Evolutionary conservation across 2,329 filamentous ascomycete species (phyloP).

Genomic region (Xylaria sp.): DNA sequence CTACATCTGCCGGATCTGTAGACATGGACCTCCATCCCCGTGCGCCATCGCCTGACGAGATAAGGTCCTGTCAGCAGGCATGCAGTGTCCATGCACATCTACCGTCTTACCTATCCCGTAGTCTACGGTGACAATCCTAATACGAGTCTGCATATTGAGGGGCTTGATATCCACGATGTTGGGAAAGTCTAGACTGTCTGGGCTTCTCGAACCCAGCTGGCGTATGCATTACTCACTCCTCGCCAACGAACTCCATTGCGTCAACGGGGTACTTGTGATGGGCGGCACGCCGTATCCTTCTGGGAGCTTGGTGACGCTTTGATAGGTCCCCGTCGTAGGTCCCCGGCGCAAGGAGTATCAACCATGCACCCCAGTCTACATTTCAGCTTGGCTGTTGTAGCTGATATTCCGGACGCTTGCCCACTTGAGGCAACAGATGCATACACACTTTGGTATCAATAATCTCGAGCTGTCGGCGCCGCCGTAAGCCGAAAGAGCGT

Average conservation of each 20-base stretch:
- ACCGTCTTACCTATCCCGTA: not conserved
- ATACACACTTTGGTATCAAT: not conserved
- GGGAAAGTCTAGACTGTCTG: not conserved
- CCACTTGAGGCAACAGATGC: not conserved
- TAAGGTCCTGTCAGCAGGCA: not conserved
- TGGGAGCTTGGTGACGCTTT: not conserved
- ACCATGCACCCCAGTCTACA: conserved; percentile 13
- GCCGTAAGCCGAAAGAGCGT: not conserved
- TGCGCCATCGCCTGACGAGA: not conserved
- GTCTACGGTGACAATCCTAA: not conserved
- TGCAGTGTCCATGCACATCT: not conserved
- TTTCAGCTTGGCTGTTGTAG: conserved; percentile 13
- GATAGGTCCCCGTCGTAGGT: conserved; percentile 4
- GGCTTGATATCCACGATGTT: not conserved
- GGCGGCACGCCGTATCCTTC: not conserved
- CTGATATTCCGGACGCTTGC: not conserved
- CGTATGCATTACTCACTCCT: not conserved
- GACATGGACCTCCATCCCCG: not conserved
- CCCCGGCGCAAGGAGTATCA: not conserved
- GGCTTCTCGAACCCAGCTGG: not conserved
- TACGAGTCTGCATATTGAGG: not conserved
- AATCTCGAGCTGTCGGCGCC: not conserved
- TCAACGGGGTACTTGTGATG: not conserved
- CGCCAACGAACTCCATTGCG: not conserved
- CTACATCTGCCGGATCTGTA: not conserved